Evolutionary conservation across 352 stramenopile species (phyloP), one percentile per base, ranked within the genome.

Genomic region (Phytophthora litchii): DNA sequence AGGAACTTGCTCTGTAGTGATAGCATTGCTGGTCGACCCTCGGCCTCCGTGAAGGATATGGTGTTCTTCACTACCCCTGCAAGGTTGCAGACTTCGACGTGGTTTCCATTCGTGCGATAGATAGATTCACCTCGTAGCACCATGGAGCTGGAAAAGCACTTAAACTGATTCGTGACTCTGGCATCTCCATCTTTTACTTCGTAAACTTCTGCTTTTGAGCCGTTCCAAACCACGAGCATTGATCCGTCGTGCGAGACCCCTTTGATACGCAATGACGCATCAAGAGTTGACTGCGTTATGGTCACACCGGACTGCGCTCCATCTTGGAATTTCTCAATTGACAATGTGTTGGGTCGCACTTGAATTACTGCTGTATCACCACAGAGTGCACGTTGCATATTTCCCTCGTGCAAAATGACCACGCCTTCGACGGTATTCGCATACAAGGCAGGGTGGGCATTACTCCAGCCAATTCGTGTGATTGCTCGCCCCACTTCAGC

Each of bases 1-100:
- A 98, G 73, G 50, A 92, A 97, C 44, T 95, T 97, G 45, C 77
- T 90, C 53, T 98, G 94, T 17, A 97, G 63, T 21, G 92, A 84
- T 13, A 98, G 53, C 34, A 96, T 58, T 19, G 65, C 46, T 0
- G 94, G 94, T 13, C 77, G 69, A 2, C 94, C 94, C 44, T 98
- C 94, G 0, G 73, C 80, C 40, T 97, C 92, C 1, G 87, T 97
- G 63, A 98, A 98, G 1, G 77, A 90, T 19, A 98, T 88, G 0
- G 68, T 80, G 47, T 95, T 89, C 56, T 94, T 96, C 16, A 96
- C 76, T 5, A 94, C 74, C 8, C 94, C 94, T 27, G 83, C 69
- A 27, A 94, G 69, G 55, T 97, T 98, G 53, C 76, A 94, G 14
- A 97, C 75, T 72, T 97, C 83, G 12, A 98, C 76, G 48, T 93